phyloP scores from a whole-genome alignment of 306 rosid species.

The Sechiopsis laciniata region DNA sequence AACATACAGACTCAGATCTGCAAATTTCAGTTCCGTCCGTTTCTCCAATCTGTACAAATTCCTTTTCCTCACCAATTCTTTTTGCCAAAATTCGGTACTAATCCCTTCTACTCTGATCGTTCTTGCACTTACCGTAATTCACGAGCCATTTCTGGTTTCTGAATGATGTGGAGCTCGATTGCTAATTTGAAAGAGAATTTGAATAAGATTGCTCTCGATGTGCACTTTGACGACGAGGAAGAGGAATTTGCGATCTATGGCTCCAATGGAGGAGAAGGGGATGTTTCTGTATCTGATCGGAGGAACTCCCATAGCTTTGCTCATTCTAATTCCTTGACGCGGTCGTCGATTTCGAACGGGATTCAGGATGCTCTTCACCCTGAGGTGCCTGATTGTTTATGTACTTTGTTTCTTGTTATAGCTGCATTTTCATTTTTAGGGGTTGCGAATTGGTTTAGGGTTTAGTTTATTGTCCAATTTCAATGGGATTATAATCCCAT shows the following conservation, averaged over 20 bases:
- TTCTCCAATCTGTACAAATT: background rate
- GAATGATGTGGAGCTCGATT: constrained; percentile 73
- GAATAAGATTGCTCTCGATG: constrained; percentile 80
- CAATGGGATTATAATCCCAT: background rate
- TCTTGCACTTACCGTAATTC: background rate
- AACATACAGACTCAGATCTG: constrained; percentile 12
- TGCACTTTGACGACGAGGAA: constrained; percentile 58
- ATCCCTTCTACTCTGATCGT: background rate
- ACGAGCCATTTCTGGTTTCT: constrained; percentile 2
- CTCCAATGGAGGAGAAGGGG: constrained; percentile 27
- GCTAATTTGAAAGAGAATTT: constrained; percentile 82
- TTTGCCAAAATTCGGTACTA: background rate
- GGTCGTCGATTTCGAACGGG: constrained; percentile 54
- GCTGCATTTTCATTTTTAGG: constrained; percentile 19
- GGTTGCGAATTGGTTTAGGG: background rate
- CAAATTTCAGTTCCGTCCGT: background rate
- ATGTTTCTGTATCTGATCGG: constrained; percentile 53
- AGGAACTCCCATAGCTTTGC: constrained; percentile 56
- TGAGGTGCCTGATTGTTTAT: constrained; percentile 41
- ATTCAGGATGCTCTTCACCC: constrained; percentile 35
- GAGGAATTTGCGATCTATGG: constrained; percentile 44
- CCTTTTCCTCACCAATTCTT: background rate
- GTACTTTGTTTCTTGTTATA: background rate
- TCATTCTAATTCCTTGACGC: constrained; percentile 39
- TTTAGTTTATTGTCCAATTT: background rate